phyloP scores from a whole-genome alignment of 331 rosid species.

The Prunus yedoensis region DNA sequence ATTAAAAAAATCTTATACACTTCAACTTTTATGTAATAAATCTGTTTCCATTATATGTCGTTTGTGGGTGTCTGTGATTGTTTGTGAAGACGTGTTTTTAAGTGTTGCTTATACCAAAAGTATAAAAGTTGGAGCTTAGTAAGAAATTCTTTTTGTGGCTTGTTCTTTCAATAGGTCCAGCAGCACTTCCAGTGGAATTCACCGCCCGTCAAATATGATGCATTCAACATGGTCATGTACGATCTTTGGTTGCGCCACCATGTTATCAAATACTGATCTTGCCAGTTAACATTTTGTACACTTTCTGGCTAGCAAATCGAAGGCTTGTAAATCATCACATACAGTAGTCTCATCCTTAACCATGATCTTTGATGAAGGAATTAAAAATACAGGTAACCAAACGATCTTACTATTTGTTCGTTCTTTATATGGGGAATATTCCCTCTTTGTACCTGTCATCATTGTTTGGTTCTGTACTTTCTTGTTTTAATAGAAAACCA shows the following conservation, averaged over 20 bases:
- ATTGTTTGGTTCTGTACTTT: background rate
- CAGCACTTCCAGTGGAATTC: conserved; percentile 94
- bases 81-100: background rate
- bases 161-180: conserved; percentile 64
- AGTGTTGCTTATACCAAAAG: background rate
- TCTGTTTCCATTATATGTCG: background rate
- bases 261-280: conserved; percentile 62
- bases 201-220: conserved; percentile 74
- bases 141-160: background rate
- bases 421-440: conserved; percentile 15
- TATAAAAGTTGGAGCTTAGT: background rate
- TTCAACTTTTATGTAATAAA: background rate
- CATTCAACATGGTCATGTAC: conserved; percentile 94
- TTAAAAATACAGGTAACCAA: conserved; percentile 5
- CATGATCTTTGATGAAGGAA: conserved; percentile 11
- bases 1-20: background rate
- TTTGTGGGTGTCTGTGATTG: background rate
- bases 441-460: conserved; percentile 12
- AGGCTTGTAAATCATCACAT: conserved; percentile 52
- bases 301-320: conserved; percentile 37
- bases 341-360: conserved; percentile 29
- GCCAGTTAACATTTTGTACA: conserved; percentile 34
- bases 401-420: conserved; percentile 20
- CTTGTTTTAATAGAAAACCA: conserved; percentile 6
- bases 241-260: conserved; percentile 94